Evolutionary conservation across 2,329 filamentous ascomycete genomes (phyloP).

Genomic region (Diaporthe citrichinensis): DNA sequence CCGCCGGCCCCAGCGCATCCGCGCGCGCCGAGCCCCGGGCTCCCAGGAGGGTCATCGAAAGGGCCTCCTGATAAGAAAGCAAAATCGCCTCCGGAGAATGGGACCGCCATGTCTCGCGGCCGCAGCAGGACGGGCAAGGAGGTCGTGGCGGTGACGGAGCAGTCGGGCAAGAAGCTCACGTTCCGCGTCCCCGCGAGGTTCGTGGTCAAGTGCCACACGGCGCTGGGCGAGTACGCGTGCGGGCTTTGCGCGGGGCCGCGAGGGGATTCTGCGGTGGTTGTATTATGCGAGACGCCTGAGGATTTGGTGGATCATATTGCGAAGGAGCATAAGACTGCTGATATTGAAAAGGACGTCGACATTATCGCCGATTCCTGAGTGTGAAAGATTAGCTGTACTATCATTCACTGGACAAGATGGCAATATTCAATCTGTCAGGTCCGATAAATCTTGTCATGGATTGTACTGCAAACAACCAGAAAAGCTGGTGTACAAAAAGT

Average conservation of each 20-base stretch:
- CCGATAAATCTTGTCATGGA: neutral
- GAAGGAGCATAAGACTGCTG: constrained; percentile 27
- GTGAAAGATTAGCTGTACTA: neutral
- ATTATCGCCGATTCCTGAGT: constrained; percentile 10
- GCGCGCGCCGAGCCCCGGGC: constrained; percentile 40
- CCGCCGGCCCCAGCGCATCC: constrained; percentile 27
- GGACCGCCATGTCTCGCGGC: constrained; percentile 31
- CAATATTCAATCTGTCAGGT: too few species aligned
- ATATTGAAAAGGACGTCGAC: constrained; percentile 30
- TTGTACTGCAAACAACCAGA: neutral
- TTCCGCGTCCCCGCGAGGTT: constrained; percentile 48
- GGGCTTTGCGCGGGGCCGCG: constrained; percentile 24
- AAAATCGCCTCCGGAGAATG: constrained; percentile 38
- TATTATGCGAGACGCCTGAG: constrained; percentile 32
- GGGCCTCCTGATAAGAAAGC: constrained; percentile 25
- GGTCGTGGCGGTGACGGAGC: constrained; percentile 46
- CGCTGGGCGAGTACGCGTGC: constrained; percentile 30
- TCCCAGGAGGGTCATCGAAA: too few species aligned
- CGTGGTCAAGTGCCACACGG: constrained; percentile 53
- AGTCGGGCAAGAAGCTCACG: constrained; percentile 50
- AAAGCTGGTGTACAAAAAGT: neutral
- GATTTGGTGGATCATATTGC: constrained; percentile 32
- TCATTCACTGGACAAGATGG: neutral
- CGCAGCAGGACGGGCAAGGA: constrained; percentile 38
- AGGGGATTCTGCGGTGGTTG: neutral